A percentile compares a stretch with the other conserved stretches of the same genome.
Conservation (phyloP, 192 early-diverging fungal species). For the Backusella sp. region DNA sequence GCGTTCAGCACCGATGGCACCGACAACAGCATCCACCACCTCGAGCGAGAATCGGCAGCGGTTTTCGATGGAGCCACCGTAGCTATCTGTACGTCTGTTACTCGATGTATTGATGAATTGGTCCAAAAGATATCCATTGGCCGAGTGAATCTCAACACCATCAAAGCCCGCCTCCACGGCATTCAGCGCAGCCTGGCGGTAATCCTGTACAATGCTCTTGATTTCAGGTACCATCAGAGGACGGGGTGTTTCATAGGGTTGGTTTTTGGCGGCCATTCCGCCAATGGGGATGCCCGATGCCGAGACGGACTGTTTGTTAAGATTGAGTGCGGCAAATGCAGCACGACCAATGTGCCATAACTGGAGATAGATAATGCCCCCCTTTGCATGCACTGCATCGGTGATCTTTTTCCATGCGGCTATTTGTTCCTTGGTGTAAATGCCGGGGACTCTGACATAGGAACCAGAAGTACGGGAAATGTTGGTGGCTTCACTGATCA, state of each 20-base stretch:
- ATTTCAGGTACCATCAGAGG: slow-evolving; percentile 72
- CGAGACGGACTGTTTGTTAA: slow-evolving; percentile 9
- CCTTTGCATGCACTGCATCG: slow-evolving; percentile 56
- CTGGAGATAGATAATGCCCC: slow-evolving; percentile 54
- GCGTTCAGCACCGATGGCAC: slow-evolving; percentile 29
- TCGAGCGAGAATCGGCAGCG: slow-evolving; percentile 33
- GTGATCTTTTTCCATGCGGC: slow-evolving; percentile 51
- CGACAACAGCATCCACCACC: slow-evolving; percentile 25
- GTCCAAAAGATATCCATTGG: slow-evolving; percentile 88
- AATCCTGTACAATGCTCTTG: slow-evolving; percentile 57
- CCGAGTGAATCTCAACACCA: slow-evolving; percentile 86
- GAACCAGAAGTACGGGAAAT: slow-evolving; percentile 5
- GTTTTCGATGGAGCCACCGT: slow-evolving; percentile 31
- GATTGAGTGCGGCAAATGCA: not conserved
- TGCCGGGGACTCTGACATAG: slow-evolving; percentile 28
- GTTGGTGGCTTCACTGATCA: slow-evolving; percentile 8
- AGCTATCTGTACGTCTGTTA: slow-evolving; percentile 70
- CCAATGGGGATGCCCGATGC: slow-evolving; percentile 16
- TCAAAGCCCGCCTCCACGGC: slow-evolving; percentile 82
- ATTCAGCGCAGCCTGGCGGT: slow-evolving; percentile 60
- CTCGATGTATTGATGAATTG: slow-evolving; percentile 77
- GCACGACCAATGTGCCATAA: slow-evolving; percentile 44
- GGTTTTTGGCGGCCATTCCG: not conserved
- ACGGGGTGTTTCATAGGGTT: slow-evolving; percentile 41
- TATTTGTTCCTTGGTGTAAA: slow-evolving; percentile 38